Base-by-base conservation (phyloP, 495 filamentous ascomycete species). In the Cercophora scortea region DNA sequence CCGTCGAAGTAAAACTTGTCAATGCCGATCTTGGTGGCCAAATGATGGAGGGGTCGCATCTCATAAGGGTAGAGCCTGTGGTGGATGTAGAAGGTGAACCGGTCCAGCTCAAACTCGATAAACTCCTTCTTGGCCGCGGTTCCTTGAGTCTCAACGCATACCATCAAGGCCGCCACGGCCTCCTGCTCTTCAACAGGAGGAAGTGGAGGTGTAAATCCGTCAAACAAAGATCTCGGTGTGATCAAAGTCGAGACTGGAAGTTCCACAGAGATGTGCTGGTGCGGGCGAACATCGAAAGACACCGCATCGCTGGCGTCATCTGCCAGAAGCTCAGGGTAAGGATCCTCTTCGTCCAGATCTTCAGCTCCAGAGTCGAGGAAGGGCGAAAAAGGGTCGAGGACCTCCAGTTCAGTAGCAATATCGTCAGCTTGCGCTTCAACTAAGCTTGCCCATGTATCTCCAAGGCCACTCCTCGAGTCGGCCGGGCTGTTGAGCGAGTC, bases 1-100 rank as follows among this genome's bases (percentile, higher is more conserved):
- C 86, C 87, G 59, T 88, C 80, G 46, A 88, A 79, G 49, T 70
- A 76, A 32, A 75, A 71, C 0, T 34, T 50, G 47, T 67, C 61
- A 9, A 67, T 49, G 11, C 56, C 58, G 0, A n/a, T 19, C 32
- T 68, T 73, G 8, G 68, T 65, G 1, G 63, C 57, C 13, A 84
- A 58, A 25, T 76, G 64, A n/a, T 83, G 74, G 1, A 84, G 61
- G 0, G 78, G 65, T 8, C 72, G 68, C 50, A 84, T 67, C 52
- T 83, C 76, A 46, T 63, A 63, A 5, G 66, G 65, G 44, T 69
- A 73, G 12, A 58, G 35, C 1, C 32, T 41, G 4, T 49, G 47
- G 19, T 67, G 55, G 32, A 73, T 52, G 47, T 84, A 84, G 18
- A 82, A 71, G 3, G 63, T 61, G 54, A 84, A 84, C 1, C 71